Conservation (phyloP, 352 stramenopile species). For the Phytopythium vexans region DNA sequence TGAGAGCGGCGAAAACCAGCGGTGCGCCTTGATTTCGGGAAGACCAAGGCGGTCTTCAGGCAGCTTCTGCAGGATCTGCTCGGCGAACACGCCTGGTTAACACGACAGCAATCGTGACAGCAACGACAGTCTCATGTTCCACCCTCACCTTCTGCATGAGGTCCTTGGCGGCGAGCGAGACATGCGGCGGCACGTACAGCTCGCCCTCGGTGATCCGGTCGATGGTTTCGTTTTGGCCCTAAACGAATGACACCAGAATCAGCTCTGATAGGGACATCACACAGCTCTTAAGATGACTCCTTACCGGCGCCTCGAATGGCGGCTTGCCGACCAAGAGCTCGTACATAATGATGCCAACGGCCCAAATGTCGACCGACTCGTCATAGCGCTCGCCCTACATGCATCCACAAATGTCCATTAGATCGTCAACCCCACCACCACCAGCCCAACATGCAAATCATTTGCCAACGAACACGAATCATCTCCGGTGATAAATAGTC, state of each 20-base stretch:
- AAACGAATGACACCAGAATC: background rate
- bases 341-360: conserved; percentile 98
- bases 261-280: background rate
- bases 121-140: background rate
- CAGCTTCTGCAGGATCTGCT: conserved; percentile 73
- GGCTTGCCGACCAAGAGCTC: conserved; percentile 97
- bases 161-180: conserved; percentile 71
- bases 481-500: conserved; percentile 99
- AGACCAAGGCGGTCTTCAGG: conserved; percentile 57
- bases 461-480: conserved; percentile 81
- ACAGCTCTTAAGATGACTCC: background rate
- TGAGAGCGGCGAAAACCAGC: conserved; percentile 65
- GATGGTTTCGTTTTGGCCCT: conserved; percentile 95
- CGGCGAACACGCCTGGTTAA: too few relatives aligned
- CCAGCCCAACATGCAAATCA: background rate
- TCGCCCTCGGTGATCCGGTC: conserved; percentile 90
- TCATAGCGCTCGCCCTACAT: conserved; percentile 93
- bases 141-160: conserved; percentile 51
- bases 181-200: conserved; percentile 58
- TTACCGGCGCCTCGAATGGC: conserved; percentile 94
- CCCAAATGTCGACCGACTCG: conserved; percentile 99
- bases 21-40: conserved; percentile 70
- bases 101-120: background rate
- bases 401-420: conserved; percentile 4
- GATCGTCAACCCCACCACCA: background rate